Evolutionary conservation across 2,329 filamentous ascomycete genomes (phyloP).

Genomic region (Erysiphe pulchra): DNA sequence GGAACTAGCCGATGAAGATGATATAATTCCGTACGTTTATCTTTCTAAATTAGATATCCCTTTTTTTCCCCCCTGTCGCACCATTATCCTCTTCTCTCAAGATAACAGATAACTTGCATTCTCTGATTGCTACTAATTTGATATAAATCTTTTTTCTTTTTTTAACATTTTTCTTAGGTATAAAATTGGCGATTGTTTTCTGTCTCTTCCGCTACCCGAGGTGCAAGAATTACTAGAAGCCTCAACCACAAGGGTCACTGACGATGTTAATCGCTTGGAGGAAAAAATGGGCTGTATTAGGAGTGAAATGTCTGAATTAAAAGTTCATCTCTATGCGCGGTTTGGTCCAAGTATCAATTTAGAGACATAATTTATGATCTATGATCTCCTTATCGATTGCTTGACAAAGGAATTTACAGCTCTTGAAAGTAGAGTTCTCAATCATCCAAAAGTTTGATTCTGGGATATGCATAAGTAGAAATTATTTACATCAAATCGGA

Average conservation of each 20-base stretch:
- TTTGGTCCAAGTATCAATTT: conserved; percentile 96
- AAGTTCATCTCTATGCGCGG: conserved; percentile 76
- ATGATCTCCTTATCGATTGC: no score
- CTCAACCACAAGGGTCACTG: conserved; percentile 47
- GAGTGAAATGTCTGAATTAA: conserved; percentile 73
- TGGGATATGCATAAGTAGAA: no score
- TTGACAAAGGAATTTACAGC: no score
- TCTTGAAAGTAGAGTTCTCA: no score
- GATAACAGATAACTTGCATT: no score
- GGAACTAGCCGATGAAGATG: conserved; percentile 86
- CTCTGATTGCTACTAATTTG: no score
- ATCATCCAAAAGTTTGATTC: no score
- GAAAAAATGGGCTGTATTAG: conserved; percentile 48
- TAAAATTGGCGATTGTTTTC: conserved; percentile 90
- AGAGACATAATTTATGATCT: conserved; percentile 45
- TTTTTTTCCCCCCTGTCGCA: no score
- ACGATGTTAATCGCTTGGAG: conserved; percentile 51
- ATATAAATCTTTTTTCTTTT: no score
- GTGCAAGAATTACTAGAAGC: conserved; percentile 63
- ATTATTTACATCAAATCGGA: no score
- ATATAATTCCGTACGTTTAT: conserved; percentile 48
- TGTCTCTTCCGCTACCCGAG: conserved; percentile 59
- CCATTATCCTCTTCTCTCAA: no score
- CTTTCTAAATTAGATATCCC: neutral
- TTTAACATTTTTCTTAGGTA: conserved; percentile 30